Evolutionary conservation across 805 yeast species (phyloP), one percentile per base, ranked within the genome.

Genomic region (Candida coleopterorum): DNA sequence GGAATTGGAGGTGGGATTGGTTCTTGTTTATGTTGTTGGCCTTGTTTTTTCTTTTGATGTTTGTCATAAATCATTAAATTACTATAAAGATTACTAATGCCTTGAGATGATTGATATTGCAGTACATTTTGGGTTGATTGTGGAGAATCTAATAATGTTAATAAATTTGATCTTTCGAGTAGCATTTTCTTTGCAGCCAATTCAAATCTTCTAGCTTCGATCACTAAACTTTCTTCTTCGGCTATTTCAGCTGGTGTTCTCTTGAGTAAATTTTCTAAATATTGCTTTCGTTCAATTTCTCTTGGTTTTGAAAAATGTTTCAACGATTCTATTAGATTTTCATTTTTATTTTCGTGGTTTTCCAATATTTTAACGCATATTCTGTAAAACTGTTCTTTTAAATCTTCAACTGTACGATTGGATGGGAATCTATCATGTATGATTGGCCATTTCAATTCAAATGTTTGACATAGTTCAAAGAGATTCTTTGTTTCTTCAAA

Each of bases 231-330:
- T 56, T 93, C 97, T 55, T 93, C 99, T 62, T 93, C 98, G 0
- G 97, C 97, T 30, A 93, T 85, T 55, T 93, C 98, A 0, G 97
- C 95, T 1, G 98, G 97, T 2, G 90, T 79, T 47, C 99, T 68
- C 25, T 79, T 78, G 29, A 90, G 68, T 25, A 93, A 64, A 42
- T 85, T 76, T 48, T 80, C 81, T 31, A 93, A 61, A 53, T 90
- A 90, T 35, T 75, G 75, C 49, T 93, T 93, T 43, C 98, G 74
- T 47, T 81, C 86, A 15, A 72, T 42, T 56, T 93, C 98, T 45
- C 76, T 79, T 6, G 72, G 70, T 47, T 79, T 81, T 26, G 85
- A 78, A 54, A 72, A 93, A 15, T 78, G 55, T 29, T 63, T 70
- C 50, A 93, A 68, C 18, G 79, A 70, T 21, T 81, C 80, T 14